These are phyloP conservation scores for Carex myosuroides DNA, from an alignment of 176 grass and related monocot species.

Conservation along the genomic window DNA sequence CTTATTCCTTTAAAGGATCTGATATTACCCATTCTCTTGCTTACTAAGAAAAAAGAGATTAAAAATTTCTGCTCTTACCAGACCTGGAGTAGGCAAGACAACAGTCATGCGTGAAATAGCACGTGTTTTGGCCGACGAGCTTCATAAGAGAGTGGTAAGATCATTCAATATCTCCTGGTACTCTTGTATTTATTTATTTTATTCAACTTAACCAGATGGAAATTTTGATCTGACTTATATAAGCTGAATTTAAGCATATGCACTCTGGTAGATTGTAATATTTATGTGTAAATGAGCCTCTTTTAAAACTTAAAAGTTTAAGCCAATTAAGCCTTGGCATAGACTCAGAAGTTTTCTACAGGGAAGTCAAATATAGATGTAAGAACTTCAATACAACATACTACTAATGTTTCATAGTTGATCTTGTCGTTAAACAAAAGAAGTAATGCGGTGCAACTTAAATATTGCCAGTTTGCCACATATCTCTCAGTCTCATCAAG, in stretches of 20 bases:
- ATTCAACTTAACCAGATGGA: neutral
- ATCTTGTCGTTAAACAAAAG: neutral
- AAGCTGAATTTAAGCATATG: neutral
- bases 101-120: slow-evolving; percentile 98
- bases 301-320: neutral
- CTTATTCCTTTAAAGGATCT: slow-evolving; percentile 4
- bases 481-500: neutral
- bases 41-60: neutral
- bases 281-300: neutral
- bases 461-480: neutral
- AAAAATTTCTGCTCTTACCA: slow-evolving; percentile 23
- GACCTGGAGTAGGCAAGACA: slow-evolving; percentile 95
- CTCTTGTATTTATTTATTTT: neutral
- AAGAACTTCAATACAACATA: neutral
- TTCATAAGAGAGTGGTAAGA: slow-evolving; percentile 88
- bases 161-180: slow-evolving; percentile 12
- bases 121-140: slow-evolving; percentile 85
- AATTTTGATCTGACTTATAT: neutral
- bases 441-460: neutral
- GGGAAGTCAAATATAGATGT: neutral
- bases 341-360: neutral
- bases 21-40: neutral
- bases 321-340: neutral
- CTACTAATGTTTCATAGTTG: neutral
- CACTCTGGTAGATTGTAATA: neutral